These are phyloP conservation scores for Populus ilicifolia DNA, from an alignment of 345 rosid species.

Conservation along the genomic window DNA sequence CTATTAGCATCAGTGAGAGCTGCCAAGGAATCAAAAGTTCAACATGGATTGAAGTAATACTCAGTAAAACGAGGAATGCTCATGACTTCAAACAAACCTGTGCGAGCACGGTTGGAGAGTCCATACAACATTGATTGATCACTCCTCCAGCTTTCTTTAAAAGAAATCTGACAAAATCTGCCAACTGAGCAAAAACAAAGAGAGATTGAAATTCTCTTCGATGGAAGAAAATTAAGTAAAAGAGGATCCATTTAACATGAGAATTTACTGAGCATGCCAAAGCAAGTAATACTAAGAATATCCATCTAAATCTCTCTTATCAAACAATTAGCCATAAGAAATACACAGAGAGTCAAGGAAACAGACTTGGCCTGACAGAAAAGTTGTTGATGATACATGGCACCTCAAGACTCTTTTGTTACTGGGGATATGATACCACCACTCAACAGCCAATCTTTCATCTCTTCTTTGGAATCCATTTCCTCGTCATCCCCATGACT, in stretches of 20 bases:
- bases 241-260: neutral
- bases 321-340: neutral
- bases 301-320: neutral
- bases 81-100: constrained; percentile 43
- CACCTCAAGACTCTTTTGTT: constrained; percentile 94
- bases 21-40: neutral
- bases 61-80: neutral
- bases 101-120: constrained; percentile 88
- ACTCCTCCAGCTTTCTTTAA: constrained; percentile 88
- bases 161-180: constrained; percentile 90
- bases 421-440: constrained; percentile 97
- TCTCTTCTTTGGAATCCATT: constrained; percentile 90
- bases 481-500: constrained; percentile 62
- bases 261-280: neutral
- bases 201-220: constrained; percentile 14
- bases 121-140: constrained; percentile 46
- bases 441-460: constrained; percentile 91
- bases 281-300: neutral
- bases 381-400: constrained; percentile 83
- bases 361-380: constrained; percentile 72
- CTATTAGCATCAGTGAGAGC: neutral
- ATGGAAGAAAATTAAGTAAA: neutral
- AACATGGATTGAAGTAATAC: neutral
- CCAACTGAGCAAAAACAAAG: constrained; percentile 51
- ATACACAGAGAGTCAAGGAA: constrained; percentile 9